Evolutionary conservation across 2,329 filamentous ascomycete genomes (phyloP), one percentile per base, ranked within the genome.

Genomic region (Neopestalotiopsis rosae): DNA sequence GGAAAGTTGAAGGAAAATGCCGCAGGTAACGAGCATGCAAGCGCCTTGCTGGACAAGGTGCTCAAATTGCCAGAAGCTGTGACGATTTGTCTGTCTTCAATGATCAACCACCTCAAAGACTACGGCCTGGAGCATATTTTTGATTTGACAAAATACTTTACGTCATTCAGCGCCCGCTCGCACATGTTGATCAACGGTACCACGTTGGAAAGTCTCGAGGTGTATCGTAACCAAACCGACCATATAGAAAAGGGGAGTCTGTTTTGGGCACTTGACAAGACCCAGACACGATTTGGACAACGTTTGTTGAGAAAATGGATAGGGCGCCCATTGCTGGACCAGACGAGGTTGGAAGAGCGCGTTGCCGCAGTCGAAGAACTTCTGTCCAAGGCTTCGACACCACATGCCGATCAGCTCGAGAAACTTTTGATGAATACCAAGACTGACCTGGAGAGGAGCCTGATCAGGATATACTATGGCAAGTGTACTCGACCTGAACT

Each of bases 151-250:
- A 97, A 97, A 75, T 97, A 98, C 82, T 99, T 99, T 76, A 92
- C 97, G 74, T 94, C 94, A 2, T 99, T 99, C 81, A 97, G 93
- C 74, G 94, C 95, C 7, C 87, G 95, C 49, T 95, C 95, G 14
- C 95, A 98, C 77, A 98, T 99, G 96, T 85, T 98, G 4, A 85
- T 99, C 70, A 98, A 97, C 77, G 96, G 95, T 59, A 99, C 97
- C 67, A 98, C 95, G 0, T 83, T 99, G 49, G 95, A 94, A 63
- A 97, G 94, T 75, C 87, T 99, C 13, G 96, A 99, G 78, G 94
- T 99, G 1, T 99, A 98, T 77, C 92, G 95, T 70, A 99, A 99
- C 73, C 90, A 94, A 75, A 98, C 95, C 0, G 95, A 98, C 76
- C 89, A 95, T 75, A 88, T 89, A 0, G 89, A 92, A 69, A 95